Base-by-base conservation (phyloP, 306 rosid genomes). In the Gillenia trifoliata region DNA sequence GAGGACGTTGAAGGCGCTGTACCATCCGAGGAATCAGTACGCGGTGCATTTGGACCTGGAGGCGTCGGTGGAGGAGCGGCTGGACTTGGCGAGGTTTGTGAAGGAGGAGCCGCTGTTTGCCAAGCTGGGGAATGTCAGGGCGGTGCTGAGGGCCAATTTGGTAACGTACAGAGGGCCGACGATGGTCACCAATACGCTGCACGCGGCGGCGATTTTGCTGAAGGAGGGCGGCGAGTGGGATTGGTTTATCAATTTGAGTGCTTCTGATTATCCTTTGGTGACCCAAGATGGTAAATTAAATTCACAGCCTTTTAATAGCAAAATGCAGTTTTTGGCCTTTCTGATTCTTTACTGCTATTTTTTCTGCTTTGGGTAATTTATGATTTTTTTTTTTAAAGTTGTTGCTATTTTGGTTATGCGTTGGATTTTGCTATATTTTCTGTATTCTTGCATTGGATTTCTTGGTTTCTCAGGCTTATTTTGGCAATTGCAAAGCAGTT, bases 231-330 rank as follows among this genome's bases (percentile, higher is more conserved):
- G 83, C 25, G 86, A 91, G 1, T 91, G 96, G 96, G 96, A 91
- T 78, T 88, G 96, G 96, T 89, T 89, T 43, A 85, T 89, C 54
- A 89, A 89, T 79, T 78, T 89, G 64, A 87, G 94, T 71, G 91
- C 96, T 71, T 88, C 93, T 1, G 96, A 91, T 67, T 91, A 88
- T 70, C 96, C 96, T 38, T 31, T 91, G 78, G 89, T 91, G 8
- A 91, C 96, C 12, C 96, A 91, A 70, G 96, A 91, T 74, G 96
- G 96, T 91, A 73, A 72, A 13, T 71, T 90, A 72, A 71, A 20
- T 70, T 41, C 20, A 78, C 6, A 38, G 15, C 7, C 22, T 63
- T 66, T 65, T 26, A 34, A 63, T n/a, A 59, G 38, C 20, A 4
- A 28, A 36, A 40, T 29, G 25, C 34, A 54, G n/a, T 36, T 75